phyloP scores from a whole-genome alignment of 2,329 filamentous ascomycete species.

The Didymella pomorum region DNA sequence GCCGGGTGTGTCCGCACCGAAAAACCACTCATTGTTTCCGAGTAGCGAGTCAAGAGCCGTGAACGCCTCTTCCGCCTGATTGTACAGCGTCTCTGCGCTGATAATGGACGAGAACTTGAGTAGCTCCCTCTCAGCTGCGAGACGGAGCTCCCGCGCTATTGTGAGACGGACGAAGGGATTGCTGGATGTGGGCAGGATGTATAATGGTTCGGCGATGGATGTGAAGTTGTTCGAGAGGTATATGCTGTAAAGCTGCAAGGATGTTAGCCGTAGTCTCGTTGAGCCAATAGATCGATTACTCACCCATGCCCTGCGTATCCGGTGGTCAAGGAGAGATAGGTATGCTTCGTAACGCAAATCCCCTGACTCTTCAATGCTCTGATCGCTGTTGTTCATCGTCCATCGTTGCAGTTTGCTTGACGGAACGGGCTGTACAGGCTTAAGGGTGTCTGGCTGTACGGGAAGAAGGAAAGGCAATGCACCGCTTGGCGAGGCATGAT shows the following conservation, averaged over 20 bases:
- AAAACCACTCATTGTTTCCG: conserved; percentile 68
- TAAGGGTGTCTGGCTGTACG: conserved; percentile 35
- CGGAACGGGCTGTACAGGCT: conserved; percentile 58
- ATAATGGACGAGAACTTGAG: conserved; percentile 68
- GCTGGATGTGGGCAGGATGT: conserved; percentile 69
- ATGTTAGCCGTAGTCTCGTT: conserved; percentile 3
- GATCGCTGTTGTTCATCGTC: conserved; percentile 58
- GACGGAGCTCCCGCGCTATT: conserved; percentile 71
- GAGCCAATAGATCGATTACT: neutral
- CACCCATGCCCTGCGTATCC: conserved; percentile 87
- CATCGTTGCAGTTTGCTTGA: conserved; percentile 75
- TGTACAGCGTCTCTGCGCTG: conserved; percentile 65
- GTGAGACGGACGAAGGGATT: conserved; percentile 69
- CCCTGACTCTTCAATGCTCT: conserved; percentile 54
- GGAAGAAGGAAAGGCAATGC: conserved; percentile 87
- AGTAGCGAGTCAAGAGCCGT: conserved; percentile 67
- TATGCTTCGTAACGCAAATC: conserved; percentile 75
- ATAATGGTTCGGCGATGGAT: conserved; percentile 72
- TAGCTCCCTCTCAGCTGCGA: conserved; percentile 78
- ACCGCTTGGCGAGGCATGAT: conserved; percentile 91
- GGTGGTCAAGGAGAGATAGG: conserved; percentile 75
- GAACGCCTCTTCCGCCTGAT: conserved; percentile 69
- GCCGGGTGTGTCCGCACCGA: conserved; percentile 65
- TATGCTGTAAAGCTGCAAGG: conserved; percentile 72
- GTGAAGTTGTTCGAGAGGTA: conserved; percentile 78